phyloP scores from a whole-genome alignment of 352 stramenopile genomes.

The Pythium sp. region DNA sequence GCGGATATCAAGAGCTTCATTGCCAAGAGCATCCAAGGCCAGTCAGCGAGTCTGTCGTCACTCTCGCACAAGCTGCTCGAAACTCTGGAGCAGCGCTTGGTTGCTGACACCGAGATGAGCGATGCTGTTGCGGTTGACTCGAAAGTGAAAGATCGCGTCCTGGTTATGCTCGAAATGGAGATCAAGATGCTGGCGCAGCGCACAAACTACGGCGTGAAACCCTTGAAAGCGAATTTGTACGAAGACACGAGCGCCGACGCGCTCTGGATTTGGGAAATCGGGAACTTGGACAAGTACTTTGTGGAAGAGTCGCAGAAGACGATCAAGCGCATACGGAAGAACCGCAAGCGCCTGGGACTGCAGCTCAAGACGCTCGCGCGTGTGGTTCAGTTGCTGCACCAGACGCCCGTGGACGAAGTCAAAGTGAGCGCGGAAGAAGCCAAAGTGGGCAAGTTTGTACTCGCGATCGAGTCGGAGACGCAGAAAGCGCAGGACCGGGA shows the following conservation, averaged over 20 bases:
- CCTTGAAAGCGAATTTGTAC: slow-evolving; percentile 72
- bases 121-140: slow-evolving; percentile 11
- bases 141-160: slow-evolving; percentile 18
- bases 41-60: slow-evolving; percentile 33
- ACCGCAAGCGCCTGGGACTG: slow-evolving; percentile 69
- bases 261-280: slow-evolving; percentile 85
- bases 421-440: slow-evolving; percentile 81
- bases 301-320: slow-evolving; percentile 60
- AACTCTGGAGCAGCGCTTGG: slow-evolving; percentile 19
- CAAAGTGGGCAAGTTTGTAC: slow-evolving; percentile 77
- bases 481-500: slow-evolving; percentile 54
- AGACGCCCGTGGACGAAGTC: slow-evolving; percentile 64
- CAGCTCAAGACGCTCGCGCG: slow-evolving; percentile 69
- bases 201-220: slow-evolving; percentile 58
- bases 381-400: slow-evolving; percentile 66
- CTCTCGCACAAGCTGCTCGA: slow-evolving; percentile 33
- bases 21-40: slow-evolving; percentile 47
- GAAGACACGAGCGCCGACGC: slow-evolving; percentile 75
- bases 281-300: slow-evolving; percentile 73
- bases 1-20: slow-evolving; percentile 51
- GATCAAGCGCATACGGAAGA: slow-evolving; percentile 77
- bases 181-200: slow-evolving; percentile 88
- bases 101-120: slow-evolving; percentile 8
- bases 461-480: slow-evolving; percentile 57
- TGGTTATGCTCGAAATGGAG: slow-evolving; percentile 73